Base-by-base conservation (phyloP, 2,329 filamentous ascomycete species). In the Hypoxylon sp. region DNA sequence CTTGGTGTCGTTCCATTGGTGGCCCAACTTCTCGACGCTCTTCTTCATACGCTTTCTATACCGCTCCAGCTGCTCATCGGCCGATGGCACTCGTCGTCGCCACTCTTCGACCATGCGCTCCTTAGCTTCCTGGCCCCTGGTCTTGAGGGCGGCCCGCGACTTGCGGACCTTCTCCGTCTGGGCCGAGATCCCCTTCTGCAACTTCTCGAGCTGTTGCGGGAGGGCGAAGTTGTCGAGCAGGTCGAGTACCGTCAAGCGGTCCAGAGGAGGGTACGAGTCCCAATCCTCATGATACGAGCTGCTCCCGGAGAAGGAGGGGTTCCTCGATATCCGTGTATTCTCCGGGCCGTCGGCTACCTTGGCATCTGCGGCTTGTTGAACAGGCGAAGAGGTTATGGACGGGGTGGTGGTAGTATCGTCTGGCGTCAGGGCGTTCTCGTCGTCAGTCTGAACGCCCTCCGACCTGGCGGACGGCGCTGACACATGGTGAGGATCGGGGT, bases 181-280 rank as follows among this genome's bases (percentile, higher is more conserved):
- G 4, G 87, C 85, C 23, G 88, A 88, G 56, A 98, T 82, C 31
- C 90, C 89, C 68, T 85, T 89, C 70, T 97, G 93, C 64, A 97
- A 83, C 78, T 90, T 95, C 76, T 98, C 95, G 17, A 99, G 83
- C 67, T 94, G 90, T 70, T 96, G 90, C 1, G 92, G 89, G 26
- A 99, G 81, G 4, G 93, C 91, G 63, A 99, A 87, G 73, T 97
- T 98, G 76, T 97, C 94, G 65, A 99, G 84, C 45, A 99, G 83
- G 72, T 99, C 95, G 69, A 99, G 92, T 55, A 98, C 86, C 33
- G 90, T 93, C 50, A 99, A 81, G 48, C 92, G 90, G 73, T 99
- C 95, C 20, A 97, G 80, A 0, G 94, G 93, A 8, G 93, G 91
- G 61, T 96, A 90, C 18, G 86, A 81, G 62, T 96, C 92, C 84